A percentile compares a stretch with the other conserved stretches of the same genome.
Evolutionary conservation across 306 rosid species (phyloP).

Genomic region (Trifolium fragiferum): DNA sequence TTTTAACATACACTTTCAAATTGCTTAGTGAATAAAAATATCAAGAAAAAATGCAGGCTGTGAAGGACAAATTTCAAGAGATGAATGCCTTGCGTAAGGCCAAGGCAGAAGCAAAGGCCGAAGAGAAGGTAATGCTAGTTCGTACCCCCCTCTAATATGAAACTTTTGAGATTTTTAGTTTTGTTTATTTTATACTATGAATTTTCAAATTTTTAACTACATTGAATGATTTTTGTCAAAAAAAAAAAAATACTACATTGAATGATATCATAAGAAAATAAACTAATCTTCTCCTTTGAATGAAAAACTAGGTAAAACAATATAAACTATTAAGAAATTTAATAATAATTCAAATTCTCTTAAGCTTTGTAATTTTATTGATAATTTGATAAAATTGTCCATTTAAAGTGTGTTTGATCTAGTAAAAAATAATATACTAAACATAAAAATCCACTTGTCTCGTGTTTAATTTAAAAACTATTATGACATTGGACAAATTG

Average conservation of each 20-base stretch:
- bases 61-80: conserved; percentile 66
- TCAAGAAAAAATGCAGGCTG: conserved; percentile 64
- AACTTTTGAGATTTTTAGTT: not conserved
- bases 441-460: no score
- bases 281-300: not conserved
- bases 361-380: no score
- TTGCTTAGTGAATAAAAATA: not conserved
- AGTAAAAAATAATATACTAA: no score
- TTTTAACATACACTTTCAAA: not conserved
- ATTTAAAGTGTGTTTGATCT: no score
- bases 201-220: not conserved
- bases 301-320: not conserved
- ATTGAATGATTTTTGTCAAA: no score
- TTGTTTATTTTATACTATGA: not conserved
- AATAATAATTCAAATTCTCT: not conserved
- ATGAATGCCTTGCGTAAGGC: conserved; percentile 60
- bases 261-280: not conserved
- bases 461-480: no score
- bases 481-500: no score
- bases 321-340: not conserved
- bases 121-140: conserved; percentile 56
- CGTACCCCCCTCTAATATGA: not conserved
- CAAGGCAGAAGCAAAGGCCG: conserved; percentile 71
- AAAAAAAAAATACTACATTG: no score
- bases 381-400: no score